Conservation (phyloP, 305 asterid genomes). For the Fraxinus albicans region DNA sequence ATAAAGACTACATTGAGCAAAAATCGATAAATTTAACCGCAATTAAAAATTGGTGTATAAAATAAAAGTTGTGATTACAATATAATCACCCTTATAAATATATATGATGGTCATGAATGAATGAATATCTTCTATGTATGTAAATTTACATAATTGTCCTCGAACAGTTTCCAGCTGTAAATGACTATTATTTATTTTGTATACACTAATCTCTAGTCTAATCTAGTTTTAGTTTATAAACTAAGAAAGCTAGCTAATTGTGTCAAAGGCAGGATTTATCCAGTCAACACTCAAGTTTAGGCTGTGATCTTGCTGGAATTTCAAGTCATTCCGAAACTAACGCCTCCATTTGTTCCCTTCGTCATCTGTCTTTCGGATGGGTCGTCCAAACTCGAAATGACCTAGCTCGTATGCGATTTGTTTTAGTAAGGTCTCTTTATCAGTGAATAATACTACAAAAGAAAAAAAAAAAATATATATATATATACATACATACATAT, state of each 20-base stretch:
- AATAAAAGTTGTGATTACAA: too few species aligned
- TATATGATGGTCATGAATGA: constrained; percentile 29
- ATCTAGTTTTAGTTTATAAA: not conserved
- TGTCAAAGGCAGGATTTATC: not conserved
- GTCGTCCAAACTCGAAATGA: not conserved
- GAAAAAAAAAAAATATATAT: too few species aligned
- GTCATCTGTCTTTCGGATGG: not conserved
- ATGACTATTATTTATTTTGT: not conserved
- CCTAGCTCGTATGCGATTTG: too few species aligned
- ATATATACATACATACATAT: too few species aligned
- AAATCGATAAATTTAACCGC: too few species aligned
- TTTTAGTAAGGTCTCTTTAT: too few species aligned
- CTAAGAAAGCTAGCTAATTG: constrained; percentile 8
- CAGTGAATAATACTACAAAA: too few species aligned
- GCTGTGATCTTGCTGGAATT: constrained; percentile 37
- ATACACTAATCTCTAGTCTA: not conserved
- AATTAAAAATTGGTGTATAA: too few species aligned
- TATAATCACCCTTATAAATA: too few species aligned
- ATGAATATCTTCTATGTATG: constrained; percentile 32
- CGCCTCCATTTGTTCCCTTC: constrained; percentile 13
- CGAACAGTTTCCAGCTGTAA: constrained; percentile 35
- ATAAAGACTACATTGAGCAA: too few species aligned
- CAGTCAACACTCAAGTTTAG: constrained; percentile 23
- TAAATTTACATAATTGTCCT: constrained; percentile 26
- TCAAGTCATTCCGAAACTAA: constrained; percentile 24